These are phyloP conservation scores for Ustilaginoidea virens DNA, from an alignment of 2,329 filamentous ascomycete genomes.

Conservation along the genomic window DNA sequence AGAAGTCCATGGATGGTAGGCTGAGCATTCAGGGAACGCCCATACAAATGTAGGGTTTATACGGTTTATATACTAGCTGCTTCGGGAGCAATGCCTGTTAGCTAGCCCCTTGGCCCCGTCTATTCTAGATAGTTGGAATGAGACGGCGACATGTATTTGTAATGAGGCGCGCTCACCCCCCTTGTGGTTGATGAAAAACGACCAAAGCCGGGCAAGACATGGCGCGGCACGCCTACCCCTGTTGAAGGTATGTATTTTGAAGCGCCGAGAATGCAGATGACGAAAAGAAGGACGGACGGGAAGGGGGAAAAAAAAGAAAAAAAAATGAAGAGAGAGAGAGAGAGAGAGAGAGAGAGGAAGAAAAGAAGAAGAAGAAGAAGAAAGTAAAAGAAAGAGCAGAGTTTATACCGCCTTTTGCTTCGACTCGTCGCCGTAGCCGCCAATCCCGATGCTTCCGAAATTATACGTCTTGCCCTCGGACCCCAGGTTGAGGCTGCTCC, in stretches of 20 bases:
- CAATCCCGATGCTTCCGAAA: constrained; percentile 33
- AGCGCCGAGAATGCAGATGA: too few species aligned
- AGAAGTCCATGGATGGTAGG: constrained; percentile 26
- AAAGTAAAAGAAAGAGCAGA: constrained; percentile 1
- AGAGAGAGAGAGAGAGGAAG: not conserved
- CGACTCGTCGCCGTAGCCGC: constrained; percentile 41
- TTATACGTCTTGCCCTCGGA: constrained; percentile 51
- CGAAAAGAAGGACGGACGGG: too few species aligned
- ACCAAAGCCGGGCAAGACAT: too few species aligned
- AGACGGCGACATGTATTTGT: too few species aligned
- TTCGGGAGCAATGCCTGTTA: too few species aligned
- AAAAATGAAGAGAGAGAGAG: constrained; percentile 1
- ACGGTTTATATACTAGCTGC: too few species aligned
- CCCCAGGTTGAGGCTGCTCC: constrained; percentile 39
- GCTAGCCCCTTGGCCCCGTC: too few species aligned
- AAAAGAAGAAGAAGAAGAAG: not conserved
- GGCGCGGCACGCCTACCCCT: too few species aligned
- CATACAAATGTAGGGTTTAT: constrained; percentile 4
- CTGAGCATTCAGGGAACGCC: constrained; percentile 8
- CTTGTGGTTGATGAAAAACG: too few species aligned
- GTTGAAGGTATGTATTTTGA: too few species aligned
- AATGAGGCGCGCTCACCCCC: too few species aligned
- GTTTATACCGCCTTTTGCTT: constrained; percentile 17
- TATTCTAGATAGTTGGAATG: too few species aligned
- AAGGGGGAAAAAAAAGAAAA: not conserved